Base-by-base conservation (phyloP, 495 filamentous ascomycete genomes). In the Xylaria acuta region DNA sequence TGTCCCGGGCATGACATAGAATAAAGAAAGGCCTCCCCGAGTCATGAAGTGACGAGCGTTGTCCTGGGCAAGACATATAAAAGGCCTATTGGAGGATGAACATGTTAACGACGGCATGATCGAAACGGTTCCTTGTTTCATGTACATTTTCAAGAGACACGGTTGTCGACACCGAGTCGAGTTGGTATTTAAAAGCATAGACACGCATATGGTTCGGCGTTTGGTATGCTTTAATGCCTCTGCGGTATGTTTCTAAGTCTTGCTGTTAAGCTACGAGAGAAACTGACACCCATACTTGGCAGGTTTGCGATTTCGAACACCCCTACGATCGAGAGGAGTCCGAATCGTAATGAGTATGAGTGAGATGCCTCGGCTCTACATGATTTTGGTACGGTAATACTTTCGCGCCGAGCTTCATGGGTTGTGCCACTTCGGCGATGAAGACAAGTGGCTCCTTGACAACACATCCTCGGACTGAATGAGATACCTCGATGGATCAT, bases 11-110 rank as follows among this genome's bases (percentile, higher is more conserved):
- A 72, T 20, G 70, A 72, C 70, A 58, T 65, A 20, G 25, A 58
- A 60, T 5, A 45, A 16, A 49, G 40, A 65, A 58, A 58, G 47
- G 47, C 62, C 69, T 25, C 36, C 45, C 47, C 5, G 68, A 38
- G 47, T 49, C 68, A 53, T 45, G 66, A 68, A 43, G 36, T 58
- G 66, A 56, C 53, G 66, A 67, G 38, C 16, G 65, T 54, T 41
- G 59, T 71, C 69, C 69, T 71, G 60, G 60, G 69, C 69, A 71
- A 38, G 69, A 71, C 69, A 56, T 60, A 32, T 64, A 62, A 64
- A 71, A 54, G 69, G 69, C 54, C 59, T 64, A 51, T 36, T 27
- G 69, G 67, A 45, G 22, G 41, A 47, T 45, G 40, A 34, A 32
- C 54, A 62, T 59, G 67, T 51, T 63, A 64, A 58, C 30, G 43